phyloP scores from a whole-genome alignment of 1,284 basidiomycete genomes.

The Ganoderma leucocontextum region DNA sequence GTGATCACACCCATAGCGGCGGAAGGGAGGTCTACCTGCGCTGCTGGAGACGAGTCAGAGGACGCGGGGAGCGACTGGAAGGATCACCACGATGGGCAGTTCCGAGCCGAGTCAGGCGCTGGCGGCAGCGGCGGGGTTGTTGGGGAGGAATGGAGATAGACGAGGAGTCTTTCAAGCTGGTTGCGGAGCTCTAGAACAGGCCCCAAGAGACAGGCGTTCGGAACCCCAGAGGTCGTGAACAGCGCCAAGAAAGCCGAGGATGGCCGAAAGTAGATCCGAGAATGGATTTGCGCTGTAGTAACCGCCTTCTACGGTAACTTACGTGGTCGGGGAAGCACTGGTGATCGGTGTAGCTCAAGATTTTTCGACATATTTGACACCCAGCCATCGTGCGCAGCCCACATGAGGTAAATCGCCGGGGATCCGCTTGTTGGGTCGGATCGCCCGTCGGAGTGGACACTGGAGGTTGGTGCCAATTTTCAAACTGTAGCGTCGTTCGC shows the following conservation, averaged over 20 bases:
- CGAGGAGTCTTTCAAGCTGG: background rate
- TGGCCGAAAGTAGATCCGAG: background rate
- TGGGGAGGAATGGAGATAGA: background rate
- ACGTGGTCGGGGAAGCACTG: background rate
- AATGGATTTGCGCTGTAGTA: background rate
- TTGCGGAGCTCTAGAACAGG: background rate
- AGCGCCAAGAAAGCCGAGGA: background rate
- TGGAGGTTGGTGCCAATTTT: background rate
- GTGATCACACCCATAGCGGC: background rate
- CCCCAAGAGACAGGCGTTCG: background rate
- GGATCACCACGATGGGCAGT: background rate
- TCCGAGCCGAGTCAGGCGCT: background rate
- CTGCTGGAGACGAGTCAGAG: background rate
- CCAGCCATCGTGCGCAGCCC: background rate
- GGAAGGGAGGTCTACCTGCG: background rate
- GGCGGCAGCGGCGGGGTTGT: background rate
- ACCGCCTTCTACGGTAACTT: background rate
- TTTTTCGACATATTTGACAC: background rate
- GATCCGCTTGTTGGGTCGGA: background rate
- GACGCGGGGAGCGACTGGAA: background rate
- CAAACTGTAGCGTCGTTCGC: background rate
- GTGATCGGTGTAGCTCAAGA: background rate
- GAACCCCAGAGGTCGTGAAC: background rate
- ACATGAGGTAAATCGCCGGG: background rate
- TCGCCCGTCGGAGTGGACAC: background rate